Conservation (phyloP, 495 filamentous ascomycete species). For the Aspergillus taichungensis region DNA sequence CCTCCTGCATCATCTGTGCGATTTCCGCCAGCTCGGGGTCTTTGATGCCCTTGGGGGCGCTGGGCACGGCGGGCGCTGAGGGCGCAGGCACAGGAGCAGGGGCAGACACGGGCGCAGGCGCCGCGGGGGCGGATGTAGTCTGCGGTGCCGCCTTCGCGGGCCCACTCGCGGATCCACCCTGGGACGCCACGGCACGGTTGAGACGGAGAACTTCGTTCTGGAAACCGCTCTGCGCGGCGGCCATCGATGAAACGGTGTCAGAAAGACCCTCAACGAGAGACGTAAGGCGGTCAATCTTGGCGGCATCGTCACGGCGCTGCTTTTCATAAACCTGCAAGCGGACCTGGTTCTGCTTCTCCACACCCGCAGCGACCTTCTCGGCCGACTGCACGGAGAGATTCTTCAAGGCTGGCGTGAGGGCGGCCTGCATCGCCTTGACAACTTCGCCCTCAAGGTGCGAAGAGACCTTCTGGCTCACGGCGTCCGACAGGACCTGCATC, state of each 20-base stretch:
- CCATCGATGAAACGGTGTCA: conserved; percentile 64
- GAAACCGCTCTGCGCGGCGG: conserved; percentile 52
- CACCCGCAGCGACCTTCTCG: conserved; percentile 51
- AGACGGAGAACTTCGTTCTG: conserved; percentile 51
- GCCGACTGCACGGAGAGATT: conserved; percentile 47
- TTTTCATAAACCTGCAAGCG: conserved; percentile 57
- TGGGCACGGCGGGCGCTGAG: conserved; percentile 21
- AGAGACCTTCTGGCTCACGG: conserved; percentile 54
- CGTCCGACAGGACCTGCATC: conserved; percentile 61
- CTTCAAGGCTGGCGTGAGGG: conserved; percentile 57
- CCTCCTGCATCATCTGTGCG: conserved; percentile 51
- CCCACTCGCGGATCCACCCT: neutral
- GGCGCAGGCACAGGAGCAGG: neutral
- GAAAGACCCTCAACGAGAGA: conserved; percentile 60
- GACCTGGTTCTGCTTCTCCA: conserved; percentile 56
- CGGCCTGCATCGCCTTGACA: conserved; percentile 47
- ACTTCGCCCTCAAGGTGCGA: conserved; percentile 62
- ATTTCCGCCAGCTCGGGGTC: conserved; percentile 59
- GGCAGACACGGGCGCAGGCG: conserved; percentile 5
- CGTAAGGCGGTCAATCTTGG: conserved; percentile 79
- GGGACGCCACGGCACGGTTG: conserved; percentile 23
- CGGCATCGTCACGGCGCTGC: conserved; percentile 59
- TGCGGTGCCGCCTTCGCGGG: too few relatives aligned
- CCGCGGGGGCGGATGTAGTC: neutral
- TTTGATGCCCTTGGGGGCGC: conserved; percentile 44